Evolutionary conservation across 2,329 filamentous ascomycete species (phyloP), one percentile per base, ranked within the genome.

Genomic region (Claviceps paspali): DNA sequence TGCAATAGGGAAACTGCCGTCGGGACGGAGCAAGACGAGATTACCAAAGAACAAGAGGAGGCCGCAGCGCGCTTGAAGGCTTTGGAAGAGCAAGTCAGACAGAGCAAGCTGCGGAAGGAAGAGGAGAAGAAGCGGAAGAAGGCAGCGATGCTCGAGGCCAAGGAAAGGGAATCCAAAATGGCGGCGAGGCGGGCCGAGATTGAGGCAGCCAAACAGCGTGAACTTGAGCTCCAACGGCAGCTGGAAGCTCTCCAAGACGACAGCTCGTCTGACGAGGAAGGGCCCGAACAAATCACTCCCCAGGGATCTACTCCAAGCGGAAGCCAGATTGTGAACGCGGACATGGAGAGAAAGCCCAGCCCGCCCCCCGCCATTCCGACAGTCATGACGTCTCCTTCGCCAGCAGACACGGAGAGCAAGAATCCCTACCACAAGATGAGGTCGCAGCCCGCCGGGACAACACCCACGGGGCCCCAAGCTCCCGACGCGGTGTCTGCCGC

Each of bases 401-500:
- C 69, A 3, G 62, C 67, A 5, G 79, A 84, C 46, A 68, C 72
- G 2, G 83, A 93, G 59, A 94, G 85, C 50, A 88, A 83, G 57
- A 96, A 96, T 53, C 91, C 91, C 3, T 98, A 93, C 64, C 85
- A 88, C 64, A 84, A 81, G 59, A 91, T 87, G 63, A 77, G 92
- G 67, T 78, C 76, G 35, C 80, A 87, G 54, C 65, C 75, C 8
- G 63, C 64, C 6, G 78, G 74, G 39, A 61, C 67, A 14, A 19
- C 52, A 1, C 61, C 73, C 9, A 57, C 65, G 37, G 59, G 62
- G 10, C 21, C 8, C 4, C 31, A 35, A 19, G 6, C 30, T 8
- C 31, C 21, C 36, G 62, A 64, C 12, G 55, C 66, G 22, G 52
- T 63, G 18, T 52, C 65, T 17, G 15, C 22, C 11, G 29, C 21